Percentiles rank a stretch among this genome's conserved stretches.
Evolutionary conservation across 2,329 filamentous ascomycete species (phyloP).

Genomic region (Botrytis fabae): DNA sequence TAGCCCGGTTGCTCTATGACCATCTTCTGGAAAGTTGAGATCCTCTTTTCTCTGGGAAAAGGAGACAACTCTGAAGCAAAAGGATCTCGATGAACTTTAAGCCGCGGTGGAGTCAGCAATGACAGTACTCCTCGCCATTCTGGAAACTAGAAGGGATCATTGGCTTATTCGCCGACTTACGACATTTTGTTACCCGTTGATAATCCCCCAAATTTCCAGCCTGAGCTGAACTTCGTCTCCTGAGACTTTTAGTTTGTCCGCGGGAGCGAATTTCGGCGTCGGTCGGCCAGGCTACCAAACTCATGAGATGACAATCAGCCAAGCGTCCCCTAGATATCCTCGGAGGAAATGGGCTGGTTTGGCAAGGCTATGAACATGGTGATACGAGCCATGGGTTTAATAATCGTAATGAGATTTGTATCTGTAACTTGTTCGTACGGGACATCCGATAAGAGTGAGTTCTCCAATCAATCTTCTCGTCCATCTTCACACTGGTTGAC

Average conservation of each 20-base stretch:
- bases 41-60: not conserved
- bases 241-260: constrained; percentile 15
- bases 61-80: not conserved
- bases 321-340: constrained; percentile 1
- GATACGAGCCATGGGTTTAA: constrained; percentile 14
- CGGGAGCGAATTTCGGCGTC: constrained; percentile 6
- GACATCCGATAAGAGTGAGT: not conserved
- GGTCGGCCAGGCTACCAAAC: constrained; percentile 20
- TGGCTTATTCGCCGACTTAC: not conserved
- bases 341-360: constrained; percentile 1
- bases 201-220: constrained; percentile 7
- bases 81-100: constrained; percentile 4
- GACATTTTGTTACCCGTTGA: not conserved
- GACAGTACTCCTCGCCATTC: not conserved
- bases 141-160: constrained; percentile 6
- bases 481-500: constrained; percentile 16
- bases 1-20: not conserved
- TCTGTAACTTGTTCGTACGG: not conserved
- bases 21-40: not conserved
- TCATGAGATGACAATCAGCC: constrained; percentile 12
- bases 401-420: not conserved
- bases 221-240: constrained; percentile 19
- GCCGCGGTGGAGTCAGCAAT: not conserved
- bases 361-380: constrained; percentile 16
- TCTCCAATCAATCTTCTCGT: not conserved